Base-by-base conservation (phyloP, 164 flowering plant species). In the Berberis thunbergii region DNA sequence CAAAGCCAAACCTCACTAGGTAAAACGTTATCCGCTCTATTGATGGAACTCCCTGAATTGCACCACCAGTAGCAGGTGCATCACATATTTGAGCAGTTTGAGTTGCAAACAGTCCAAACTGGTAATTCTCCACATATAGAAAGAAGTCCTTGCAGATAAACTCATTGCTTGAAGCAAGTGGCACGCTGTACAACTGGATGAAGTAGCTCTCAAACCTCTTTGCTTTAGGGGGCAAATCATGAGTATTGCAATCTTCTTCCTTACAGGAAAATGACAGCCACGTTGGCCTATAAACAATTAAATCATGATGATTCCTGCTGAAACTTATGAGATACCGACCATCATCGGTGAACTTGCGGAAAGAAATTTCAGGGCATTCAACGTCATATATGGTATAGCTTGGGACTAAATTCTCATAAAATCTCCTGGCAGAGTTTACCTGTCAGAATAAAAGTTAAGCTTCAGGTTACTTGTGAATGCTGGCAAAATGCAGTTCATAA, bases 81-180 rank as follows among this genome's bases (percentile, higher is more conserved):
- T 91, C 99, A 66, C 76, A 86, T 70, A 76, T 69, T 80, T 80
- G 99, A 9, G 88, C 78, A 45, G 99, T 86, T 59, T 97, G 88
- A 69, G 97, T 89, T 58, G 96, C 99, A 83, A 95, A 95, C 11
- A 95, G 56, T n/a, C 99, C 99, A 73, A 86, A 95, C 64, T 85
- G 90, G 61, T 85, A 77, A 64, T 68, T 80, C 73, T 89, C 97
- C 69, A 83, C 52, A 73, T 89, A 89, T 40, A 91, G 85, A 65
- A 95, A 95, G 79, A 95, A 89, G 69, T 95, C 99, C 72, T 91
- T 95, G 79, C 96, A 86, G 62, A 95, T 85, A 69, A 86, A 76
- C 75, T 91, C 97, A 70, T 89, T 87, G 76, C 73, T 67, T 10
- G 97, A 84, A 64, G 97, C 97, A 75, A 95, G 96, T 42, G 93